These are phyloP conservation scores for Inga leiocalycina DNA, from an alignment of 306 rosid species.

Conservation along the genomic window DNA sequence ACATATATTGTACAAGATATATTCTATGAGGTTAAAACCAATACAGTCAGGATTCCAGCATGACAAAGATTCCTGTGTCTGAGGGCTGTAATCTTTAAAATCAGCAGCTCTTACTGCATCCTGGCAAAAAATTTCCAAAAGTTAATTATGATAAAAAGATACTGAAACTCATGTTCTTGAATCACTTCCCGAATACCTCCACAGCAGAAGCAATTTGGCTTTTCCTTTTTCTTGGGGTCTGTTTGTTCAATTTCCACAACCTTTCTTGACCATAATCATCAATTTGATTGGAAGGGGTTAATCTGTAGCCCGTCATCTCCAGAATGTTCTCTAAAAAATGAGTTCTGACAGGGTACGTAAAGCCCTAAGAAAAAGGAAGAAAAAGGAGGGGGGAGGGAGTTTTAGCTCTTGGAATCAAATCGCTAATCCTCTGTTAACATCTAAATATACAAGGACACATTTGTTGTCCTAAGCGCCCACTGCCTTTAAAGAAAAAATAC, in stretches of 20 bases:
- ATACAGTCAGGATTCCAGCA: slow-evolving; percentile 95
- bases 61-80: slow-evolving; percentile 81
- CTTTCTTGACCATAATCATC: slow-evolving; percentile 96
- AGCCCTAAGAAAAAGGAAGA: slow-evolving; percentile 59
- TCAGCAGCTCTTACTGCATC: slow-evolving; percentile 82
- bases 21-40: slow-evolving; percentile 86
- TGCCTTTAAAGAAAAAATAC: not conserved
- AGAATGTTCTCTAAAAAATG: slow-evolving; percentile 90
- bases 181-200: slow-evolving; percentile 59
- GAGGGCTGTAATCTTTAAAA: slow-evolving; percentile 65
- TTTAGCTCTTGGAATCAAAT: slow-evolving; percentile 29
- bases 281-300: slow-evolving; percentile 83
- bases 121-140: slow-evolving; percentile 51
- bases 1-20: slow-evolving; percentile 76
- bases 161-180: slow-evolving; percentile 21
- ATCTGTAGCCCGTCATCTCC: slow-evolving; percentile 72
- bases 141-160: slow-evolving; percentile 27
- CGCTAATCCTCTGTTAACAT: not conserved
- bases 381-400: not conserved
- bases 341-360: slow-evolving; percentile 78
- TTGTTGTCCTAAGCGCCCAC: slow-evolving; percentile 10
- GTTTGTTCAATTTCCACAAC: slow-evolving; percentile 90
- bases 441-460: not conserved
- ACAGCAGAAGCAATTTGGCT: slow-evolving; percentile 90
- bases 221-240: slow-evolving; percentile 94